These are phyloP conservation scores for Aspergillus luchuensis DNA, from an alignment of 2,329 filamentous ascomycete species.

Conservation along the genomic window DNA sequence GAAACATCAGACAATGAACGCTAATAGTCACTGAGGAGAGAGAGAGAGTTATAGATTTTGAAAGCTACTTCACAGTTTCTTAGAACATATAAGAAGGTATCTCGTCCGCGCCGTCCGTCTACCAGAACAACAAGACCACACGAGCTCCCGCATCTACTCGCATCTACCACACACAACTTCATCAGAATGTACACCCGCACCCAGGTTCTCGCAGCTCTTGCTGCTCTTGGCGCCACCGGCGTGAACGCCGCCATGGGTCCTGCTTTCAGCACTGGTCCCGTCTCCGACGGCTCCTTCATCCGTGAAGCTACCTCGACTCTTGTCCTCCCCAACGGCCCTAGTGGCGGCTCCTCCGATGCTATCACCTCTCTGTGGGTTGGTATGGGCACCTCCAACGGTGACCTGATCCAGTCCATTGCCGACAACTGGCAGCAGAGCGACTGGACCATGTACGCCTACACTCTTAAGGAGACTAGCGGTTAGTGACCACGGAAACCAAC, in stretches of 20 bases:
- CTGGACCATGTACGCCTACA: conserved; percentile 47
- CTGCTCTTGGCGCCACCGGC: conserved; percentile 15
- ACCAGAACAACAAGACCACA: background rate
- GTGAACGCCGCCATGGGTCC: conserved; percentile 34
- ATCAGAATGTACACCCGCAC: conserved; percentile 18
- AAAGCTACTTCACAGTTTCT: background rate
- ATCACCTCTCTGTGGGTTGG: conserved; percentile 51
- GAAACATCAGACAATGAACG: background rate
- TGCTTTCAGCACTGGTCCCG: conserved; percentile 50
- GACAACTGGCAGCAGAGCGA: conserved; percentile 38
- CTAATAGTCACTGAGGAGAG: background rate
- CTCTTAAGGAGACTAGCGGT: conserved; percentile 22
- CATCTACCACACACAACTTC: too few relatives aligned
- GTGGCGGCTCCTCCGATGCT: conserved; percentile 33
- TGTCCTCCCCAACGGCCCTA: conserved; percentile 44
- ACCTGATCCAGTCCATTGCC: conserved; percentile 52
- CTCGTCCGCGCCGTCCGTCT: background rate
- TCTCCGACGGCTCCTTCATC: conserved; percentile 45
- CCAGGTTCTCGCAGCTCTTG: conserved; percentile 22
- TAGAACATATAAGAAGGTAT: background rate
- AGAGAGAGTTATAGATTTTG: background rate
- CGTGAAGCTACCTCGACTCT: conserved; percentile 49
- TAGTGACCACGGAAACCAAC: background rate
- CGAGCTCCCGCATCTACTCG: background rate
- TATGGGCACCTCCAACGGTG: conserved; percentile 51